Evolutionary conservation across 2,329 filamentous ascomycete species (phyloP), one percentile per base, ranked within the genome.

Genomic region (Neoscytalidium dimidiatum): DNA sequence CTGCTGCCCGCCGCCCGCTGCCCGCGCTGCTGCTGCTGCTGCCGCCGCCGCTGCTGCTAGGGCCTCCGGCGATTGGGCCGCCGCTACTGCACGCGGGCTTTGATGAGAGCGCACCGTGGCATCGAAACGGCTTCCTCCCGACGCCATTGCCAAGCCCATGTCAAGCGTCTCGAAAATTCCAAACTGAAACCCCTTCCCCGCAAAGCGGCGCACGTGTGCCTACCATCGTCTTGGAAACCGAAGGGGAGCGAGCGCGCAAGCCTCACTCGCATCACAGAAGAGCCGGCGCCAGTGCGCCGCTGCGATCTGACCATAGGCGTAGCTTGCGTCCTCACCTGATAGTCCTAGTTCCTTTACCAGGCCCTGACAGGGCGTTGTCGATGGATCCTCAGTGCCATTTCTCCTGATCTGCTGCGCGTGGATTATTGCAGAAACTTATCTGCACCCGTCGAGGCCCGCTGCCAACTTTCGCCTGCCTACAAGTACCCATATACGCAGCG

Each of bases 161-260:
- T 41, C 35, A 63, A 53, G 61, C 61, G 61, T 64, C 61, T 64
- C 61, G 61, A 64, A 64, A 64, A 48, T 64, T 64, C 61, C 38
- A 64, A 62, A 64, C 49, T 65, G 64, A 65, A 65, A 65, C 64
- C 64, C 56, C 64, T 65, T 65, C 64, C 64, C 64, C 64, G 64
- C 64, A 65, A 62, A 62, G 58, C 52, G 44, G 58, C 64, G 57
- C 64, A 62, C 64, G 48, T 62, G 64, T 65, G 56, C 57, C 44
- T 51, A 60, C 64, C 64, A 56, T 52, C 51, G 57, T 65, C 46
- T 52, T 65, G 53, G 64, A 53, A 52, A 43, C 64, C 44, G 44
- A 48, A 43, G 46, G n/a, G 44, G 44, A 65, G 56, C 64, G 44
- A 49, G 56, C 38, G 44, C 38, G 62, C 62, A 57, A 64, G 62